These are phyloP conservation scores for Entomortierella parvispora DNA, from an alignment of 192 early-diverging fungal genomes.

Conservation along the genomic window DNA sequence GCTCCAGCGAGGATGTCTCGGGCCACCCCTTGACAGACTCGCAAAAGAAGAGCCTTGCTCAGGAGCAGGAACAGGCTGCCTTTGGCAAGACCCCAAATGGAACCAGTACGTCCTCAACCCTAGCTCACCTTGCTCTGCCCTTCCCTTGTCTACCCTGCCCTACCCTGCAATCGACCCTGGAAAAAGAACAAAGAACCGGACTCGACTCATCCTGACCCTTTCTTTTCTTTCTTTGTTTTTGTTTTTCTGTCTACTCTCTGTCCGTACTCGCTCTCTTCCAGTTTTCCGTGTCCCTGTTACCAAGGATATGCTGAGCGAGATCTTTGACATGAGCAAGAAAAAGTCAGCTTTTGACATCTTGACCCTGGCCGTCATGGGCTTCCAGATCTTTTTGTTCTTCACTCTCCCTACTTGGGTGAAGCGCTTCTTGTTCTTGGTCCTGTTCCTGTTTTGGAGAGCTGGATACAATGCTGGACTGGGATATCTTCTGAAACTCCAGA, in stretches of 20 bases:
- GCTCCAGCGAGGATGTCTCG: constrained; percentile 21
- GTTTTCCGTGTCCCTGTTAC: constrained; percentile 82
- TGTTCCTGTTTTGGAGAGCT: constrained; percentile 89
- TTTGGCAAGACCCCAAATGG: constrained; percentile 53
- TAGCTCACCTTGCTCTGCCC: not conserved
- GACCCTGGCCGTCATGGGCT: constrained; percentile 71
- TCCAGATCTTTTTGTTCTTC: constrained; percentile 76
- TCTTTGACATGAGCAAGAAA: constrained; percentile 74
- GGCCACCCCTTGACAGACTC: constrained; percentile 22
- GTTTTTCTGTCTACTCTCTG: not conserved
- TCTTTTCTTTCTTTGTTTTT: not conserved
- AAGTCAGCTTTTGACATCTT: constrained; percentile 82
- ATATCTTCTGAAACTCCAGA: constrained; percentile 82
- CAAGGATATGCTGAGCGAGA: constrained; percentile 76
- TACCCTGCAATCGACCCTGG: constrained; percentile 24
- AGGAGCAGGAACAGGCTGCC: constrained; percentile 35
- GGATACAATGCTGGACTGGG: constrained; percentile 92
- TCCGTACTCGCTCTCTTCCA: constrained; percentile 11
- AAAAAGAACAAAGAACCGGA: too few species aligned
- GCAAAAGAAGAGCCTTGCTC: constrained; percentile 33
- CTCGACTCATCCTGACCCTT: too few species aligned
- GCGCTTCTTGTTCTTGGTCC: constrained; percentile 70
- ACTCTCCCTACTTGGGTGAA: constrained; percentile 62
- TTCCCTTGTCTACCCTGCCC: too few species aligned
- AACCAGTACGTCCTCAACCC: constrained; percentile 43